These are phyloP conservation scores for Trichoderma afroharzianum DNA, from an alignment of 2,329 filamentous ascomycete species.

Conservation along the genomic window DNA sequence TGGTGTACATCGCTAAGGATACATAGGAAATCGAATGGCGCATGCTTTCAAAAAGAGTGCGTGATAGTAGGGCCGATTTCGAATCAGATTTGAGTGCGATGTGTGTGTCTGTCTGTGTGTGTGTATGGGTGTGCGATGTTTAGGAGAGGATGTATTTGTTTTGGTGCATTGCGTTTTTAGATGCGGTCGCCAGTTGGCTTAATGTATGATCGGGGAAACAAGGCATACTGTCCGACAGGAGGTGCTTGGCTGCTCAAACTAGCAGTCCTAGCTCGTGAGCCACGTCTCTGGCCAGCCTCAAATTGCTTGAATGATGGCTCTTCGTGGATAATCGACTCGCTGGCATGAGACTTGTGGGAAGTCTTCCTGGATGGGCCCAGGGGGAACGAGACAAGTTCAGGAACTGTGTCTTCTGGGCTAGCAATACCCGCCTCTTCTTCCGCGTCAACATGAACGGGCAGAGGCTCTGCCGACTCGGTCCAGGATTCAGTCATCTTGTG, in stretches of 20 bases:
- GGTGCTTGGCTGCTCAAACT: slow-evolving; percentile 42
- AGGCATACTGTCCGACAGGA: slow-evolving; percentile 45
- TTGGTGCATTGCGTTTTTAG: slow-evolving; percentile 18
- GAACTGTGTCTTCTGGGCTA: slow-evolving; percentile 30
- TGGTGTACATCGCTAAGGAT: slow-evolving; percentile 2
- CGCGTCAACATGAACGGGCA: slow-evolving; percentile 23
- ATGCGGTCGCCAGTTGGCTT: slow-evolving; percentile 34
- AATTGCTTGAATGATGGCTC: slow-evolving; percentile 19
- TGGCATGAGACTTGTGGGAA: slow-evolving; percentile 37
- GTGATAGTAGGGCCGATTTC: neutral
- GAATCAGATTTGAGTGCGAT: neutral
- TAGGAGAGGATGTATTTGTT: neutral
- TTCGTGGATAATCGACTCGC: slow-evolving; percentile 35
- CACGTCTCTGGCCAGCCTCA: slow-evolving; percentile 24
- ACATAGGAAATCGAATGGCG: slow-evolving; percentile 12
- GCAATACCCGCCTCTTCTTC: slow-evolving; percentile 22
- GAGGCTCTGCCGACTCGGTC: slow-evolving; percentile 31
- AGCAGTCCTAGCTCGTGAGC: slow-evolving; percentile 44
- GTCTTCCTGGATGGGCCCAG: slow-evolving; percentile 24
- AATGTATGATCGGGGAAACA: slow-evolving; percentile 40
- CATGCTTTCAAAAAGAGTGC: neutral
- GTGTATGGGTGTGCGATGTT: neutral
- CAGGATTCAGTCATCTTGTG: slow-evolving; percentile 34
- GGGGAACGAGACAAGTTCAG: slow-evolving; percentile 34
- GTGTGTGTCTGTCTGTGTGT: neutral